Conservation (phyloP, 768 basidiomycete genomes). For the Trametes coccinea region DNA sequence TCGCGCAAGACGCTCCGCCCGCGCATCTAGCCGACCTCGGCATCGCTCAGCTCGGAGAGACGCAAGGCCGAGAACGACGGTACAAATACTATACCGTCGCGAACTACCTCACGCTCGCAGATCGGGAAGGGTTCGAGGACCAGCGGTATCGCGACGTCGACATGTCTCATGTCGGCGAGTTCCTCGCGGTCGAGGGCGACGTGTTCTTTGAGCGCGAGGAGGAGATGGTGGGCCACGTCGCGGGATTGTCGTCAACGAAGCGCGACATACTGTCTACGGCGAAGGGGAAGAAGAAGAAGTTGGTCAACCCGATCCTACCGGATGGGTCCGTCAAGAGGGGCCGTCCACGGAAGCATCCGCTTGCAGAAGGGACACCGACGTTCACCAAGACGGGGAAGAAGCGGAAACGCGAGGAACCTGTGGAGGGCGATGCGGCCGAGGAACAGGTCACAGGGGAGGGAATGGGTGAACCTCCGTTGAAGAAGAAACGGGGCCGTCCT, state of each 20-base stretch:
- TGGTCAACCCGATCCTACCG: conserved; percentile 46
- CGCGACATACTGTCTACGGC: not conserved
- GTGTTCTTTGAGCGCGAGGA: conserved; percentile 56
- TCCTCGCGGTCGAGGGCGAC: conserved; percentile 42
- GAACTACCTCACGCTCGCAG: conserved; percentile 64
- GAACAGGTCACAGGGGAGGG: not conserved
- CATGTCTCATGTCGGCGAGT: conserved; percentile 54
- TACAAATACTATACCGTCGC: conserved; percentile 80
- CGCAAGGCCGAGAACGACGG: conserved; percentile 80
- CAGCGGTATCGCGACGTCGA: conserved; percentile 47
- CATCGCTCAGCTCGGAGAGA: conserved; percentile 76
- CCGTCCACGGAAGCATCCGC: conserved; percentile 48
- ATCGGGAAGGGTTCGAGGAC: conserved; percentile 64
- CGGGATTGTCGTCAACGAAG: conserved; percentile 42
- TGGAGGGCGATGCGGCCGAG: conserved; percentile 21
- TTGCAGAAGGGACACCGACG: conserved; percentile 8
- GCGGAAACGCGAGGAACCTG: conserved; percentile 34
- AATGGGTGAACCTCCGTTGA: conserved; percentile 13
- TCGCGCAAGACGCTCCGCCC: conserved; percentile 64
- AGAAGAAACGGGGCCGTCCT: conserved; percentile 34
- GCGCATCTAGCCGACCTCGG: conserved; percentile 71
- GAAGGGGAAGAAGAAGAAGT: conserved; percentile 36
- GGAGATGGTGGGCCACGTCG: conserved; percentile 48
- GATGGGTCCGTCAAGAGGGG: conserved; percentile 60
- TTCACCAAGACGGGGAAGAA: conserved; percentile 29